phyloP scores from a whole-genome alignment of 192 early-diverging fungal genomes.

The Lobosporangium transversale region DNA sequence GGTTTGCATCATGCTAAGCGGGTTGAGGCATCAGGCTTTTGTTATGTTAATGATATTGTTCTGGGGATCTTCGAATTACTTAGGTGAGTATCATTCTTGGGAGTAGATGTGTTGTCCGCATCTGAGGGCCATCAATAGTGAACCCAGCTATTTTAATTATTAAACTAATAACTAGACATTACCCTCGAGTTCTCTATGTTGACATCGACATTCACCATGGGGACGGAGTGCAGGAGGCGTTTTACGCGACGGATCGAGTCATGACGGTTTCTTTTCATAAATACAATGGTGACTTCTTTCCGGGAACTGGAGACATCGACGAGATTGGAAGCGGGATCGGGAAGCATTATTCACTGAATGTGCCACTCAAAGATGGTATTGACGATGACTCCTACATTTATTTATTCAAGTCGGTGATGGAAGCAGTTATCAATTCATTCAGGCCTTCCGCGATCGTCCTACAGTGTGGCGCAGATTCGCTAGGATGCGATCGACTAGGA shows the following conservation, averaged over 20 bases:
- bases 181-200: conserved; percentile 91
- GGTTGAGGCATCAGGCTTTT: conserved; percentile 92
- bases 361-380: conserved; percentile 88
- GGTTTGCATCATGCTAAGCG: conserved; percentile 95
- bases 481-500: conserved; percentile 64
- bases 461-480: conserved; percentile 85
- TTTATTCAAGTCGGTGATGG: conserved; percentile 81
- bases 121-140: too few species aligned
- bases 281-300: conserved; percentile 93
- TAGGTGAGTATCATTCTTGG: conserved; percentile 53
- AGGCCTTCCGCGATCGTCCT: conserved; percentile 87
- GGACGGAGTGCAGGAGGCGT: conserved; percentile 98
- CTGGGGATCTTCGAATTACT: conserved; percentile 90
- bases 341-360: conserved; percentile 88
- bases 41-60: conserved; percentile 98
- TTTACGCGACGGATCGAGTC: conserved; percentile 89
- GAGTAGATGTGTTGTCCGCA: too few species aligned
- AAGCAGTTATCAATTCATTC: conserved; percentile 75
- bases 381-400: conserved; percentile 85
- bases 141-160: too few species aligned
- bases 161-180: too few species aligned
- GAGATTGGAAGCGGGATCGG: conserved; percentile 85
- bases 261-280: conserved; percentile 99
- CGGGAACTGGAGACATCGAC: conserved; percentile 83
- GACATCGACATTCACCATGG: conserved; percentile 99